phyloP scores from a whole-genome alignment of 2,329 filamentous ascomycete species.

The Tolypocladium ophioglossoides region DNA sequence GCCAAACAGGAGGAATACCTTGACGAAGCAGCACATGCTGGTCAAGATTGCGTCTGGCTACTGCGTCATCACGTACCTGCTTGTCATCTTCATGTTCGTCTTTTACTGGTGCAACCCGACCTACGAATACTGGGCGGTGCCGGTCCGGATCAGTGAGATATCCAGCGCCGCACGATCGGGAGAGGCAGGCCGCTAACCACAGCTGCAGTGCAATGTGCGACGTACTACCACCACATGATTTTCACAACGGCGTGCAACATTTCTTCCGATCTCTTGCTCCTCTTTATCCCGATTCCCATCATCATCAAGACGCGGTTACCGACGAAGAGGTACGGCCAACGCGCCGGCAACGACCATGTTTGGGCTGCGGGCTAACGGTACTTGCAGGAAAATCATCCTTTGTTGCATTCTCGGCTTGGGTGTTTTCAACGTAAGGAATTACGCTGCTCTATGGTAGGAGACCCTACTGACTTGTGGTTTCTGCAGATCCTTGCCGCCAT shows the following conservation, averaged over 20 bases:
- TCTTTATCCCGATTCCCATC: constrained; percentile 34
- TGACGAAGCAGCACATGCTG: constrained; percentile 19
- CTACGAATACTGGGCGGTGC: constrained; percentile 40
- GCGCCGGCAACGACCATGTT: neutral
- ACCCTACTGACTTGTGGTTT: neutral
- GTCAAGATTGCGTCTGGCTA: constrained; percentile 34
- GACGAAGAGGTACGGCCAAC: constrained; percentile 11
- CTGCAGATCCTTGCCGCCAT: constrained; percentile 43
- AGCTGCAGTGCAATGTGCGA: constrained; percentile 28
- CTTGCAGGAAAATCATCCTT: constrained; percentile 37
- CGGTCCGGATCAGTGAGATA: constrained; percentile 21
- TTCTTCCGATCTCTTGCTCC: constrained; percentile 31
- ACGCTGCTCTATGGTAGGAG: no score
- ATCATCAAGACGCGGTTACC: constrained; percentile 29
- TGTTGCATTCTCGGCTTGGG: constrained; percentile 46
- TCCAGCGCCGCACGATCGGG: neutral
- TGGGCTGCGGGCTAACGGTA: neutral
- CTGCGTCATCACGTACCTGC: constrained; percentile 30
- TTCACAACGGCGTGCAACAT: constrained; percentile 36
- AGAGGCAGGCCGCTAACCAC: constrained; percentile 2
- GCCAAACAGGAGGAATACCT: constrained; percentile 12
- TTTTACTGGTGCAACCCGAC: constrained; percentile 44
- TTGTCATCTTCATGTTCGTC: constrained; percentile 39
- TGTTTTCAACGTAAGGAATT: constrained; percentile 26
- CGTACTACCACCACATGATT: constrained; percentile 36